phyloP scores from a whole-genome alignment of 129 eudicot genomes.

The Lactuca sativa region DNA sequence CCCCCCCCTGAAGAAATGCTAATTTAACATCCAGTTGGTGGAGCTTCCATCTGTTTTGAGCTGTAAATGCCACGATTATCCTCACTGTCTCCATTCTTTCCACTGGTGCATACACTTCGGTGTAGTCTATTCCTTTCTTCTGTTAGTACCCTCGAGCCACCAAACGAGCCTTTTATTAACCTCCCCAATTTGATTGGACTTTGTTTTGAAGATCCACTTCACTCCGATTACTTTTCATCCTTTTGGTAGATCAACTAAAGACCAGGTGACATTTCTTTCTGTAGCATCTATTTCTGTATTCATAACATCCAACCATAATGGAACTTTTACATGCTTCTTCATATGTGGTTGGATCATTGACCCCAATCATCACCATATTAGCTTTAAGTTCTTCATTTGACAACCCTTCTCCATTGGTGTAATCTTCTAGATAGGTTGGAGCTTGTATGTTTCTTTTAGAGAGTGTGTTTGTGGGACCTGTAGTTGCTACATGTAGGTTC shows the following conservation, averaged over 20 bases:
- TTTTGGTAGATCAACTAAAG: neutral
- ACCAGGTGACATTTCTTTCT: neutral
- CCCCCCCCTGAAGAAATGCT: neutral
- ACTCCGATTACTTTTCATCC: neutral
- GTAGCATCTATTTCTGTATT: neutral
- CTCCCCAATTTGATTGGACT: neutral
- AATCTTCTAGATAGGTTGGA: too few relatives aligned
- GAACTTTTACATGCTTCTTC: neutral
- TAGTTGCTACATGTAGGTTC: too few relatives aligned
- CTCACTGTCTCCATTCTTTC: neutral
- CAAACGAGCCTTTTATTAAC: conserved; percentile 3
- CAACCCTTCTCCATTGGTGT: too few relatives aligned
- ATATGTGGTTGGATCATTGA: neutral
- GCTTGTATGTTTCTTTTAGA: too few relatives aligned
- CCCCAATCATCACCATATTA: too few relatives aligned
- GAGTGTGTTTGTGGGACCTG: too few relatives aligned
- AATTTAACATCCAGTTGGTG: conserved; percentile 9
- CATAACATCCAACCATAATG: neutral
- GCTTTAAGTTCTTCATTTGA: too few relatives aligned
- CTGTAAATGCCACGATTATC: neutral
- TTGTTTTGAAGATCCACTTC: neutral
- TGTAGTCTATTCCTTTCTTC: neutral
- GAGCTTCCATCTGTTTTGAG: conserved; percentile 3
- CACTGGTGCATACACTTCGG: neutral
- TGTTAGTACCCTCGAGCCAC: conserved; percentile 6